Evolutionary conservation across 768 basidiomycete species (phyloP), one percentile per base, ranked within the genome.

Genomic region (Lepiota venenata): DNA sequence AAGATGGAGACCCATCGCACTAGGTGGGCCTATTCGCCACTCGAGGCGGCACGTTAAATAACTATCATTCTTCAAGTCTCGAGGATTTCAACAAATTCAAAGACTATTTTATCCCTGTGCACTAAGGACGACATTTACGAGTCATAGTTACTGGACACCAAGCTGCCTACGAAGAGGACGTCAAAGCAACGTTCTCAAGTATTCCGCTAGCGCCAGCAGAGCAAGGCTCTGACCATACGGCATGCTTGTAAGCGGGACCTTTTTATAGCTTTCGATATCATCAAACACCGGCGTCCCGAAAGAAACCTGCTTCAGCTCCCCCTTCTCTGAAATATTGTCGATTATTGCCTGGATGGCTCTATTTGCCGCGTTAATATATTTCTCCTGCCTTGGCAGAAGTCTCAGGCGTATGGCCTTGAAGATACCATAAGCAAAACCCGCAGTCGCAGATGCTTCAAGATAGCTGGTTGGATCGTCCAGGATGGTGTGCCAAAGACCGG

Each of bases 181-280:
- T 42, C 52, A 75, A 50, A 75, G 50, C 55, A 73, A 69, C 20
- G 69, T 73, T 63, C 73, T 74, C 25, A 74, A 63, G 50, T 74
- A 74, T 60, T 80, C 79, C 14, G 77, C 78, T 57, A 80, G 64
- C 14, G 78, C 78, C 32, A 78, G 62, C 54, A 79, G 65, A 16
- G 77, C 79, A 56, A 81, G 64, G 54, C 77, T 78, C 60, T 81
- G 79, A 12, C 81, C 80, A 59, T 81, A 82, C 11, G 80, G 80
- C 80, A 82, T 81, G 47, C 76, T 74, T 20, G 80, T 83, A 60
- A 80, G 66, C n/a, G 75, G 72, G 41, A 82, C 73, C 42, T 72
- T 67, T 60, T 74, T 77, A 63, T 80, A 82, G 51, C 70, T 74
- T 46, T 81, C 74, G 25, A 75, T 59, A 52, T 75, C 63, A 44